Conservation (phyloP, 495 filamentous ascomycete genomes). For the Neurospora sp. region DNA sequence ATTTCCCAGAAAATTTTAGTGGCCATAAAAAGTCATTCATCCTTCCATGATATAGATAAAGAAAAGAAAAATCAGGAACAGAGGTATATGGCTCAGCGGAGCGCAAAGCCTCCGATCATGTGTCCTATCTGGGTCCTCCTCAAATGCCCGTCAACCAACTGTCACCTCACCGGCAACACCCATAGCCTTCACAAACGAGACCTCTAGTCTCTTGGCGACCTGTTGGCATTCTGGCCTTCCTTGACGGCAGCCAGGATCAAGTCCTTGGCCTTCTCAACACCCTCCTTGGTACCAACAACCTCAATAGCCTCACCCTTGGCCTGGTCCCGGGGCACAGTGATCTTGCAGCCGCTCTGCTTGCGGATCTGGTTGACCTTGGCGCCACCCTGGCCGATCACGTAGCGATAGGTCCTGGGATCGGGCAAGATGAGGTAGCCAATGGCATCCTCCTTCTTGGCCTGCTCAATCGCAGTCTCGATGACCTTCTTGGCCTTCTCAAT, state of each 20-base stretch:
- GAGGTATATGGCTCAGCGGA: not conserved
- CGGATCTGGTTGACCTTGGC: conserved; percentile 87
- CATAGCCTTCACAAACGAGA: not conserved
- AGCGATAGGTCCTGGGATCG: conserved; percentile 79
- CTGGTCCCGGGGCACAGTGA: conserved; percentile 80
- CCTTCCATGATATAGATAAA: not conserved
- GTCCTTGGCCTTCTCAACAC: conserved; percentile 78
- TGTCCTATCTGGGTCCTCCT: not conserved
- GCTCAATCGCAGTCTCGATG: conserved; percentile 58
- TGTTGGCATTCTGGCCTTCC: conserved; percentile 28
- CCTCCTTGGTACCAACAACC: conserved; percentile 66
- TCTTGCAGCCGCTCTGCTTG: conserved; percentile 81
- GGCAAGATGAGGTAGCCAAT: conserved; percentile 84
- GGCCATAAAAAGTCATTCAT: not conserved
- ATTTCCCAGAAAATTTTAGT: conserved; percentile 1
- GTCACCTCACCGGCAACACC: not conserved
- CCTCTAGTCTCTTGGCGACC: conserved; percentile 2
- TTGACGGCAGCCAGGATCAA: conserved; percentile 75
- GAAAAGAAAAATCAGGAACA: not conserved
- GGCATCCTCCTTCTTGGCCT: conserved; percentile 58
- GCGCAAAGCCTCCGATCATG: not conserved
- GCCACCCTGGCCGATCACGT: conserved; percentile 81
- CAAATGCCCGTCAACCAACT: not conserved
- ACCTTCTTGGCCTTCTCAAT: conserved; percentile 65
- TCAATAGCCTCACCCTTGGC: conserved; percentile 75